Conservation (phyloP, 2,329 filamentous ascomycete species). For the Penicillium occitanis region DNA sequence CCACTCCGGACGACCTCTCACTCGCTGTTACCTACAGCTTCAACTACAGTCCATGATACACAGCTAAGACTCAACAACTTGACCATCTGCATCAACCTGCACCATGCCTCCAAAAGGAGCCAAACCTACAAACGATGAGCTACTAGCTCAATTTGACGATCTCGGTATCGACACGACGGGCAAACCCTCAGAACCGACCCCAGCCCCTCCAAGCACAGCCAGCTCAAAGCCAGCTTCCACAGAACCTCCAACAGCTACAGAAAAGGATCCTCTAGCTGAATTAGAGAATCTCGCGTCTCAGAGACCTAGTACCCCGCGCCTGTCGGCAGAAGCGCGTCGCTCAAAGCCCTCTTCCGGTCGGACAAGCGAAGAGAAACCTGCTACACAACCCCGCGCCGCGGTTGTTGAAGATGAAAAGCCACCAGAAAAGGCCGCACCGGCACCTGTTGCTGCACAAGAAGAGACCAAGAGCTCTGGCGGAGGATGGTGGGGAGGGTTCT, state of each 20-base stretch:
- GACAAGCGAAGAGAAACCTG: slow-evolving; percentile 64
- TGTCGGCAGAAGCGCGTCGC: slow-evolving; percentile 55
- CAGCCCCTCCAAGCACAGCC: slow-evolving; percentile 1
- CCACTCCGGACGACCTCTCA: slow-evolving; percentile 3
- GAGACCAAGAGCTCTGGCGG: slow-evolving; percentile 53
- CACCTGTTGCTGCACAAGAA: slow-evolving; percentile 47
- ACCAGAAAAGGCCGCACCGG: slow-evolving; percentile 27
- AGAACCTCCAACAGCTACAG: slow-evolving; percentile 34
- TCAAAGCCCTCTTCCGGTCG: slow-evolving; percentile 55
- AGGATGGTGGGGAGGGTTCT: slow-evolving; percentile 85
- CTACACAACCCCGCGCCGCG: slow-evolving; percentile 4
- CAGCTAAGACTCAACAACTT: background rate
- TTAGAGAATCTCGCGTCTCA: slow-evolving; percentile 76
- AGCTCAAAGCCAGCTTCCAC: slow-evolving; percentile 31
- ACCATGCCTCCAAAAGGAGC: slow-evolving; percentile 39
- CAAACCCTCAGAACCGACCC: slow-evolving; percentile 5
- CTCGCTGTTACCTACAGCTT: background rate
- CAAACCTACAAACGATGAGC: slow-evolving; percentile 50
- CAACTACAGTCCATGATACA: background rate
- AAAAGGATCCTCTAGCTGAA: slow-evolving; percentile 81
- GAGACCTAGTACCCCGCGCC: slow-evolving; percentile 71
- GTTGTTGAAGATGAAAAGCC: slow-evolving; percentile 35
- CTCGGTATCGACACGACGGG: slow-evolving; percentile 38
- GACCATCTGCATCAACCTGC: background rate
- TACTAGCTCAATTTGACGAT: slow-evolving; percentile 52